Percentiles rank a stretch among this genome's conserved stretches.
Evolutionary conservation across 345 rosid species (phyloP).

Genomic region (Ricinus communis): DNA sequence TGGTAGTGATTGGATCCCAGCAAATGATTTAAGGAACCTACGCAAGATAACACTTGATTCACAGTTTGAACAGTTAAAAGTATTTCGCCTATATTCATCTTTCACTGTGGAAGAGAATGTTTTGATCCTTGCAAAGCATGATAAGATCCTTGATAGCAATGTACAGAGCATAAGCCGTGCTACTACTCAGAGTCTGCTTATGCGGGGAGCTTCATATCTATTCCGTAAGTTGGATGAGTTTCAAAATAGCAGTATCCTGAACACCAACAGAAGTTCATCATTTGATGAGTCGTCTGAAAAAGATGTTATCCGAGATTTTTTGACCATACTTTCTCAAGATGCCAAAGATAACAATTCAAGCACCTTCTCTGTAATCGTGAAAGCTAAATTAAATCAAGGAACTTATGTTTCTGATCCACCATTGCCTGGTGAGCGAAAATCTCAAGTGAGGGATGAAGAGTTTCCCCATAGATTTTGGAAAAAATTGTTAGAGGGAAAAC

Average conservation of each 20-base stretch:
- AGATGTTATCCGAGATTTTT: constrained; percentile 54
- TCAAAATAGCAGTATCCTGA: constrained; percentile 34
- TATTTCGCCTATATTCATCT: constrained; percentile 72
- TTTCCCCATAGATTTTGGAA: constrained; percentile 69
- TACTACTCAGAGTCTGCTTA: constrained; percentile 60
- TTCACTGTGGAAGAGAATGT: constrained; percentile 78
- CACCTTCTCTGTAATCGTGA: constrained; percentile 47
- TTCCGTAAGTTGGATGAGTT: constrained; percentile 64
- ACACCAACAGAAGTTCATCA: constrained; percentile 26
- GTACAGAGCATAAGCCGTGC: constrained; percentile 42
- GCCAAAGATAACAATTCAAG: constrained; percentile 36
- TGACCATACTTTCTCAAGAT: constrained; percentile 43
- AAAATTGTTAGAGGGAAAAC: constrained; percentile 57
- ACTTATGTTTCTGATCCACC: constrained; percentile 41
- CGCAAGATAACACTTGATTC: constrained; percentile 74
- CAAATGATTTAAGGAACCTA: constrained; percentile 62
- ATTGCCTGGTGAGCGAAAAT: constrained; percentile 61
- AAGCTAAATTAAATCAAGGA: constrained; percentile 57
- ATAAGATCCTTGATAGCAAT: constrained; percentile 41
- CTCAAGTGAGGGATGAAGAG: constrained; percentile 47
- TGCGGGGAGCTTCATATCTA: constrained; percentile 78
- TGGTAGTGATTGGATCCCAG: constrained; percentile 76
- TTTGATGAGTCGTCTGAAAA: constrained; percentile 38
- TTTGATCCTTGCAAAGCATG: constrained; percentile 66
- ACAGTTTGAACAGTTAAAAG: constrained; percentile 49